These are phyloP conservation scores for Dentipellis fragilis DNA, from an alignment of 768 basidiomycete genomes.

Conservation along the genomic window DNA sequence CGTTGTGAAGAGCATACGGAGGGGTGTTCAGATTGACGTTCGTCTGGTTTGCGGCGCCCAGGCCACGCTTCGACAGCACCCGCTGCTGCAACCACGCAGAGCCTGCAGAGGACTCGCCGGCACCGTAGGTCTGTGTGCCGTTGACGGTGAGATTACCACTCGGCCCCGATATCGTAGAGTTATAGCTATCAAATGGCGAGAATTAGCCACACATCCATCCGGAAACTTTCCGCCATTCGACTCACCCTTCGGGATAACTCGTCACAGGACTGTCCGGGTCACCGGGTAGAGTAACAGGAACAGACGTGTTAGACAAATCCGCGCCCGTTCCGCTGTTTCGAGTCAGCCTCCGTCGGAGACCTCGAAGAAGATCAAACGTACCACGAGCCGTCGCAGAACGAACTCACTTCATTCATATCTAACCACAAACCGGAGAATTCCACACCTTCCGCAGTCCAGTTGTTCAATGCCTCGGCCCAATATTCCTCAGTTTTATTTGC, in stretches of 20 bases:
- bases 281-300: slow-evolving; percentile 49
- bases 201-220: not conserved
- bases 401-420: slow-evolving; percentile 61
- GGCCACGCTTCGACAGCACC: slow-evolving; percentile 29
- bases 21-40: slow-evolving; percentile 38
- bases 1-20: slow-evolving; percentile 66
- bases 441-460: slow-evolving; percentile 45
- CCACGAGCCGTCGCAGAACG: slow-evolving; percentile 48
- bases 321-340: slow-evolving; percentile 41
- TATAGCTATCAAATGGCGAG: slow-evolving; percentile 36
- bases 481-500: slow-evolving; percentile 37
- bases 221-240: not conserved
- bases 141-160: slow-evolving; percentile 72
- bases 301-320: slow-evolving; percentile 43
- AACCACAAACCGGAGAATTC: slow-evolving; percentile 61
- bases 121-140: slow-evolving; percentile 45
- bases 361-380: not conserved
- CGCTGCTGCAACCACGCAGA: not conserved
- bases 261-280: slow-evolving; percentile 39
- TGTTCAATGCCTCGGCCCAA: slow-evolving; percentile 52
- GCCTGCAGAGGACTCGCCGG: slow-evolving; percentile 12
- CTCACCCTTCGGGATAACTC: slow-evolving; percentile 64
- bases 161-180: slow-evolving; percentile 47
- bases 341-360: too few relatives aligned
- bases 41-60: slow-evolving; percentile 36